Base-by-base conservation (phyloP, 2,329 filamentous ascomycete genomes). In the Cordyceps fumosorosea region DNA sequence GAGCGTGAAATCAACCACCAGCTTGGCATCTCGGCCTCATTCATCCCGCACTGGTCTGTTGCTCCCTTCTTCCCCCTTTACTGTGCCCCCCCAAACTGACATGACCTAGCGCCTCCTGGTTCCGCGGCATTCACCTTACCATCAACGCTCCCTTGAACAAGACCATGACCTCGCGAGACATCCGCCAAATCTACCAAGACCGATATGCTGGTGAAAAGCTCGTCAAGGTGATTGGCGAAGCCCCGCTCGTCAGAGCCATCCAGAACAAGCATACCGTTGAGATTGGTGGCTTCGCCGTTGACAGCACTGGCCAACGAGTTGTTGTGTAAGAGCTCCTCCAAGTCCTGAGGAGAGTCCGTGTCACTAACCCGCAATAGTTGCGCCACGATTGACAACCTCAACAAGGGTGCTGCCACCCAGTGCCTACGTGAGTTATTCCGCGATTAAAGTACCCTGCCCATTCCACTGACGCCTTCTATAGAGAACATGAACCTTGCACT, bases 181-280 rank as follows among this genome's bases (percentile, higher is more conserved):
- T 99, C 68, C 87, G 95, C 65, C 91, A 96, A 71, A 80, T 98
- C 63, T 99, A 96, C 81, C 93, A 98, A 77, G 93, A 98, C 70
- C 86, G 93, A 26, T 99, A 96, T 71, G 93, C 93, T 6, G 93
- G 93, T 56, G 95, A 98, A 83, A 93, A 92, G 78, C 86, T 99
- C 18, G 88, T 99, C 73, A 96, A 95, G 82, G 86, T 98, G 22
- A 84, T 90, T 5, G 93, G 93, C 60, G 93, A 98, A 75, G 84
- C 90, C 0, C 95, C 93, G 3, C 79, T 87, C 12, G 93, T 98
- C 62, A 96, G 92, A 78, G 80, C 86, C 68, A 97, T 97, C 69
- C 85, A 85, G 68, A 86, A 89, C 66, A 90, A 89, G 78, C 93
- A 98, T 73, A 89, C 90, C 24, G 89, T 96, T 4, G 93, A 98